phyloP scores from a whole-genome alignment of 345 rosid genomes.

The Aquilaria malaccensis region DNA sequence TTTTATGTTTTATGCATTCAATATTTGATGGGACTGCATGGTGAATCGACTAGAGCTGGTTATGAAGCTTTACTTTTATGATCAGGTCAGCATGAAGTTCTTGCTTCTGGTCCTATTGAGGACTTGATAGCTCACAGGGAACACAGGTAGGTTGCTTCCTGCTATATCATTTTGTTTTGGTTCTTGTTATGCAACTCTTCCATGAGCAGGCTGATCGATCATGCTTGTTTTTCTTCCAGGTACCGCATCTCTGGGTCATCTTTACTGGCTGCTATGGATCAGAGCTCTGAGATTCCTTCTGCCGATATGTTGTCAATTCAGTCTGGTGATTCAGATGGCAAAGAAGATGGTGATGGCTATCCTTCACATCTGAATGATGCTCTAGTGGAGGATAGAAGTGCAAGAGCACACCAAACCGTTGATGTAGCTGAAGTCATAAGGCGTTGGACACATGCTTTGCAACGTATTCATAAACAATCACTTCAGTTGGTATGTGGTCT shows the following conservation, averaged over 20 bases:
- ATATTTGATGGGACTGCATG: too few relatives aligned
- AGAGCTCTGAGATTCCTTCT: constrained; percentile 81
- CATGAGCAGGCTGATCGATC: constrained; percentile 7
- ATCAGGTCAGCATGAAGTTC: constrained; percentile 96
- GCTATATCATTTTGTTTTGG: constrained; percentile 4
- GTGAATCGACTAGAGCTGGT: too few relatives aligned
- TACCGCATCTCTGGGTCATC: constrained; percentile 98
- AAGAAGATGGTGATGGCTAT: constrained; percentile 59
- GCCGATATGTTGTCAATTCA: constrained; percentile 53
- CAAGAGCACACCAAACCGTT: constrained; percentile 79
- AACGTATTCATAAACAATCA: constrained; percentile 96
- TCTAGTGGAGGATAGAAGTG: constrained; percentile 82
- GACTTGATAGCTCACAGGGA: constrained; percentile 97
- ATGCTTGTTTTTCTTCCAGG: constrained; percentile 38
- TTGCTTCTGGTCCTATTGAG: constrained; percentile 98
- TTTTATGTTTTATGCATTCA: too few relatives aligned
- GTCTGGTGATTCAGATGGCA: constrained; percentile 58
- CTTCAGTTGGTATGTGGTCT: constrained; percentile 73
- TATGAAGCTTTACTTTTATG: constrained; percentile 3
- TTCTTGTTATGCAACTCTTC: constrained; percentile 5
- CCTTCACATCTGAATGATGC: constrained; percentile 53
- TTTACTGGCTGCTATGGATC: constrained; percentile 95
- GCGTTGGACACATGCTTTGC: constrained; percentile 99
- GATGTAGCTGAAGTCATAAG: constrained; percentile 97
- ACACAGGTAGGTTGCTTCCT: constrained; percentile 62